phyloP scores from a whole-genome alignment of 2,329 filamentous ascomycete species.

The Pseudogymnoascus sp. region DNA sequence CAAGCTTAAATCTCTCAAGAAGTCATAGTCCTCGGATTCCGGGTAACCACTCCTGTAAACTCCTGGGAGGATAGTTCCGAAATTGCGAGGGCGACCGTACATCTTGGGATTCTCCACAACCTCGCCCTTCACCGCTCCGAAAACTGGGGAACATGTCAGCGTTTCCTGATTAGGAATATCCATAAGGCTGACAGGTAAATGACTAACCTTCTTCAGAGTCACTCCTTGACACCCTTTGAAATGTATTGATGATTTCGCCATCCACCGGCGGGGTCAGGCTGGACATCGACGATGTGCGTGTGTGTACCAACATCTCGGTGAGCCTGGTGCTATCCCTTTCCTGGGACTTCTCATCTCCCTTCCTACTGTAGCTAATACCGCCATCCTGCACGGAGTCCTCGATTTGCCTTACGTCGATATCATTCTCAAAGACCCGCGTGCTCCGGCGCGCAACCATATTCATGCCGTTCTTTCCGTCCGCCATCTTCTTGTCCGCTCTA shows the following conservation, averaged over 20 bases:
- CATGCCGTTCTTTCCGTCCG: conserved; percentile 5
- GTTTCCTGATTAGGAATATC: neutral
- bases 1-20: conserved; percentile 58
- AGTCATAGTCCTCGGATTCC: conserved; percentile 59
- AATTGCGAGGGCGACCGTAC: conserved; percentile 54
- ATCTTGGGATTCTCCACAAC: conserved; percentile 14
- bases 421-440: conserved; percentile 10
- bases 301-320: neutral
- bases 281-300: neutral
- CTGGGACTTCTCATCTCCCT: neutral
- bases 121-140: conserved; percentile 3
- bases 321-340: neutral
- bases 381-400: neutral
- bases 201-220: conserved; percentile 8
- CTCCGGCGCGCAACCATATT: conserved; percentile 9
- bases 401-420: conserved; percentile 9
- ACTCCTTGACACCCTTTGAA: neutral
- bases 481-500: neutral
- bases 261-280: neutral
- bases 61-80: conserved; percentile 63
- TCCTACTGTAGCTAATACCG: conserved; percentile 2
- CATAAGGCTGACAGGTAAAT: neutral
- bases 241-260: neutral
- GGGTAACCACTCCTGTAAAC: conserved; percentile 83
- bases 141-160: neutral